Evolutionary conservation across 2,329 filamentous ascomycete genomes (phyloP).

Genomic region (Curvularia hawaiiensis): DNA sequence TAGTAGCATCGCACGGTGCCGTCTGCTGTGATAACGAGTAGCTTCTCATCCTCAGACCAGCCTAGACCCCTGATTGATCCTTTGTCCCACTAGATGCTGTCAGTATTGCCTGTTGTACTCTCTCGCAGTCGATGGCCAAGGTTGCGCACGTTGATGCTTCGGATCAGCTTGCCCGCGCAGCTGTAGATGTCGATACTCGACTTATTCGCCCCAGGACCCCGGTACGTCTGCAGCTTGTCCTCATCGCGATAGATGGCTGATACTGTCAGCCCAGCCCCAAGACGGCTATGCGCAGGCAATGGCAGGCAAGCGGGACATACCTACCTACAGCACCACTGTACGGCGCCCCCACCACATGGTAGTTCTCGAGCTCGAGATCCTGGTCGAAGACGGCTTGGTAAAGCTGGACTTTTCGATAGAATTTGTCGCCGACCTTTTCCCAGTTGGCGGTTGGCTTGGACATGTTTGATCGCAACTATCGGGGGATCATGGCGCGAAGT

Average conservation of each 20-base stretch:
- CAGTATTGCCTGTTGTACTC: conserved; percentile 8
- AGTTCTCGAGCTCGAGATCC: conserved; percentile 93
- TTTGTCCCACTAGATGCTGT: conserved; percentile 74
- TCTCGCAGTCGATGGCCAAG: conserved; percentile 4
- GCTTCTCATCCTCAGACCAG: conserved; percentile 94
- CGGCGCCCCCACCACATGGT: conserved; percentile 86
- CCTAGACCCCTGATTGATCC: conserved; percentile 85
- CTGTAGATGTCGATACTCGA: conserved; percentile 94
- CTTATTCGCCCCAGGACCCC: conserved; percentile 72
- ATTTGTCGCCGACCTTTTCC: conserved; percentile 90
- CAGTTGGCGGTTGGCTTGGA: conserved; percentile 81
- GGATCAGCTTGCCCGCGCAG: conserved; percentile 85
- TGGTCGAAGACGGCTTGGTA: conserved; percentile 94
- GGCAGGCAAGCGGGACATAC: conserved; percentile 22
- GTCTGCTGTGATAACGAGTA: conserved; percentile 86
- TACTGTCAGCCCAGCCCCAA: conserved; percentile 33
- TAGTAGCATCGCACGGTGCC: conserved; percentile 90
- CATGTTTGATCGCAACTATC: conserved; percentile 33
- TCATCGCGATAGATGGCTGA: conserved; percentile 88
- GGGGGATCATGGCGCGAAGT: conserved; percentile 26
- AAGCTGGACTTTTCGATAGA: conserved; percentile 92
- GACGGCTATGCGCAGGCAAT: conserved; percentile 5
- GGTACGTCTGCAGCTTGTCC: conserved; percentile 78
- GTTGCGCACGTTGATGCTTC: conserved; percentile 68
- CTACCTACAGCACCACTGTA: conserved; percentile 93